A percentile compares a stretch with the other conserved stretches of the same genome.
Conservation (phyloP, 208 protist genomes). For the Novymonas esmeraldas region DNA sequence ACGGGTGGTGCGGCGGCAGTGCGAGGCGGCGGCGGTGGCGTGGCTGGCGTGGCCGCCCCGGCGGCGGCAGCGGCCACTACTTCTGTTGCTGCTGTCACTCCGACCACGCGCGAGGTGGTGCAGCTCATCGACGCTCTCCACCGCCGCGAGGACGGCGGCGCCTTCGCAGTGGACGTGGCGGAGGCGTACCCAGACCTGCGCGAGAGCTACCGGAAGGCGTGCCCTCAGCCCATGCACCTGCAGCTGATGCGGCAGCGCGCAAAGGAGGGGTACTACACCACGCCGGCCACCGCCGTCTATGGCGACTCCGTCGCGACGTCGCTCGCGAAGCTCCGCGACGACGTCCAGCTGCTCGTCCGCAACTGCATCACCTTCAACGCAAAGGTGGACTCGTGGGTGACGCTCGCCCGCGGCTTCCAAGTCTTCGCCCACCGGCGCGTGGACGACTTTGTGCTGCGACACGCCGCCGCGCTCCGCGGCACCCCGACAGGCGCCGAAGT, state of each 20-base stretch:
- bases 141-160: slow-evolving; percentile 70
- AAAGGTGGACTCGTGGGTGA: slow-evolving; percentile 62
- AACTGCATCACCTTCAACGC: slow-evolving; percentile 89
- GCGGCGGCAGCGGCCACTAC: neutral
- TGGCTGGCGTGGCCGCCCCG: neutral
- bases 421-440: slow-evolving; percentile 72
- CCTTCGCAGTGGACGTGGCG: slow-evolving; percentile 82
- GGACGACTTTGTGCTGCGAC: slow-evolving; percentile 80
- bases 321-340: slow-evolving; percentile 56
- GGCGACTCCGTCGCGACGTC: slow-evolving; percentile 67
- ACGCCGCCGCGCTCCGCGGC: slow-evolving; percentile 54
- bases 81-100: slow-evolving; percentile 2
- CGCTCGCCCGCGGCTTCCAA: slow-evolving; percentile 70
- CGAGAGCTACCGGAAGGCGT: slow-evolving; percentile 64
- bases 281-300: slow-evolving; percentile 24
- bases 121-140: slow-evolving; percentile 64
- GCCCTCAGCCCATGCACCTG: slow-evolving; percentile 84
- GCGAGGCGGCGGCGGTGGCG: neutral
- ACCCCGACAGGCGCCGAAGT: slow-evolving; percentile 54
- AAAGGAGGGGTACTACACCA: slow-evolving; percentile 61
- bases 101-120: slow-evolving; percentile 42
- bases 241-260: slow-evolving; percentile 63
- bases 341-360: slow-evolving; percentile 82
- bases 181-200: slow-evolving; percentile 75
- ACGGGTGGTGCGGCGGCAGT: neutral